Conservation (phyloP, 306 rosid species). For the Prunus mume region DNA sequence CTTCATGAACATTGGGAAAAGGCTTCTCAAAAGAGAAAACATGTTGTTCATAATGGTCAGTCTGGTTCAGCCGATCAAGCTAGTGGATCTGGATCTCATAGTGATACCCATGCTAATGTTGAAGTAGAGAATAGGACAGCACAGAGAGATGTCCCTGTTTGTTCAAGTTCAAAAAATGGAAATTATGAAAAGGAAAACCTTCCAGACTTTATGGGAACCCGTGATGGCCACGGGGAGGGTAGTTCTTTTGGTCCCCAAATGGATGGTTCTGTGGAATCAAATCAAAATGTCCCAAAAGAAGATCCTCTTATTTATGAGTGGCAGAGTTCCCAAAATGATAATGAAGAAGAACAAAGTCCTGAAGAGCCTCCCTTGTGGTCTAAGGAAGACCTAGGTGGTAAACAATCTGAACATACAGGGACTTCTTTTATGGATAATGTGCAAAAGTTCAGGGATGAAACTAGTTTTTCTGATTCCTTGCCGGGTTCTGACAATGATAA, state of each 20-base stretch:
- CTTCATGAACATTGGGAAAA: constrained; percentile 72
- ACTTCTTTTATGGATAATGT: background rate
- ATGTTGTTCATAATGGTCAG: constrained; percentile 28
- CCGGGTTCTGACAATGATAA: constrained; percentile 3
- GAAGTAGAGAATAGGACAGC: constrained; percentile 34
- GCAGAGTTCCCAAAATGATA: constrained; percentile 12
- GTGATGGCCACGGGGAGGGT: constrained; percentile 17
- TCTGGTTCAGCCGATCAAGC: constrained; percentile 41
- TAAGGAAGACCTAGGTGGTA: constrained; percentile 26
- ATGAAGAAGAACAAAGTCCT: constrained; percentile 19
- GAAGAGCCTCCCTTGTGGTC: constrained; percentile 24
- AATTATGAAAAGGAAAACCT: constrained; percentile 30
- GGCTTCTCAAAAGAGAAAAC: constrained; percentile 59
- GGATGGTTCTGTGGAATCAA: constrained; percentile 23
- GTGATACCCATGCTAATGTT: constrained; percentile 23
- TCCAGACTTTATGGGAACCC: constrained; percentile 28
- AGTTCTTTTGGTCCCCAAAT: constrained; percentile 15
- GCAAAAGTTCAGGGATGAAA: constrained; percentile 4
- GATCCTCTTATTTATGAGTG: constrained; percentile 21
- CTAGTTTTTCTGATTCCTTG: constrained; percentile 4
- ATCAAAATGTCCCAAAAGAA: constrained; percentile 29
- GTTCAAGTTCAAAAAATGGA: constrained; percentile 43
- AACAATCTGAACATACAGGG: constrained; percentile 22
- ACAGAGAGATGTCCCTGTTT: constrained; percentile 33
- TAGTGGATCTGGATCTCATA: constrained; percentile 57